These are phyloP conservation scores for Kazachstania africana DNA, from an alignment of 805 yeast species.

Conservation along the genomic window DNA sequence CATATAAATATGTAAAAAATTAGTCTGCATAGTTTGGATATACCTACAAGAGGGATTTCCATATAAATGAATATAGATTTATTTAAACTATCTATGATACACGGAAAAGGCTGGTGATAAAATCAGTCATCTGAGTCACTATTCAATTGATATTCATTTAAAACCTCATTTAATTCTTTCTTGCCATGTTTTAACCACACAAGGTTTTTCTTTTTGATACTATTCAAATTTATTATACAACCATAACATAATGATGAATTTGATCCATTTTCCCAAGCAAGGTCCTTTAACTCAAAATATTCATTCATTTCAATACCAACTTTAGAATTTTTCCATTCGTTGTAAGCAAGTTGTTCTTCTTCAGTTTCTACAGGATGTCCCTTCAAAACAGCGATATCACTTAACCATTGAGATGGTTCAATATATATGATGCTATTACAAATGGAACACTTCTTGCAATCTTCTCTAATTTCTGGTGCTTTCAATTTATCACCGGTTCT, in stretches of 20 bases:
- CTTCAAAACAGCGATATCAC: slow-evolving; percentile 50
- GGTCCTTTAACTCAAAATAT: slow-evolving; percentile 12
- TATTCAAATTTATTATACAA: slow-evolving; percentile 53
- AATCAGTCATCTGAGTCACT: background rate
- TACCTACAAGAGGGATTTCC: too few relatives aligned
- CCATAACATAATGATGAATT: slow-evolving; percentile 55
- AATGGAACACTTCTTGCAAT: slow-evolving; percentile 34
- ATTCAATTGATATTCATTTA: slow-evolving; percentile 34
- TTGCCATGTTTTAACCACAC: slow-evolving; percentile 29
- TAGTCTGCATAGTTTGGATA: too few relatives aligned
- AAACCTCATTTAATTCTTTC: slow-evolving; percentile 25
- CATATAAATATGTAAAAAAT: too few relatives aligned
- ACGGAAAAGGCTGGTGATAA: too few relatives aligned
- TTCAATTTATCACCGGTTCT: slow-evolving; percentile 73
- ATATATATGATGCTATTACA: slow-evolving; percentile 46
- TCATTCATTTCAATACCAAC: slow-evolving; percentile 12
- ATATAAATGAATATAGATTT: too few relatives aligned
- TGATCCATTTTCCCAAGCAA: slow-evolving; percentile 11
- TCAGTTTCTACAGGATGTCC: slow-evolving; percentile 37
- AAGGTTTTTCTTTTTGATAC: slow-evolving; percentile 27
- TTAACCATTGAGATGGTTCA: slow-evolving; percentile 56
- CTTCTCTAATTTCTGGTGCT: slow-evolving; percentile 28
- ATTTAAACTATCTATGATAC: too few relatives aligned
- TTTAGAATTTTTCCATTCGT: slow-evolving; percentile 25
- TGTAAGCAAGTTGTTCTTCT: slow-evolving; percentile 29